Percentiles rank a stretch among this genome's conserved stretches.
Conservation (phyloP, 2,329 filamentous ascomycete genomes). For the Neocucurbitaria cava region DNA sequence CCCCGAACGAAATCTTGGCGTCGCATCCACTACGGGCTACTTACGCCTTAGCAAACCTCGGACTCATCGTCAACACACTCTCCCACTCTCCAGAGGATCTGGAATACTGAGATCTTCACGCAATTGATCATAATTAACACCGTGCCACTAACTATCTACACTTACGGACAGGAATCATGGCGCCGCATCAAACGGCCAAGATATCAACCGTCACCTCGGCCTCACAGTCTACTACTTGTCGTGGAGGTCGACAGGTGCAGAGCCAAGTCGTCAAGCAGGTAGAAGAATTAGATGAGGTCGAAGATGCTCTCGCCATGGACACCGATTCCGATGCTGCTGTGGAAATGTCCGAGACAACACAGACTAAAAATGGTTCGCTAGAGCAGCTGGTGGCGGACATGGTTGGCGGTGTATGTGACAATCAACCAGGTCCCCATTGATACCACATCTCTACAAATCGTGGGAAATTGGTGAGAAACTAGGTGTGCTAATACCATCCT, state of each 20-base stretch:
- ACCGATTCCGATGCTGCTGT: conserved; percentile 1
- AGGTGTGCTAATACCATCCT: background rate
- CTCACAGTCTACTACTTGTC: conserved; percentile 10
- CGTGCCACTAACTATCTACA: conserved; percentile 21
- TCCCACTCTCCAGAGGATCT: too few species aligned
- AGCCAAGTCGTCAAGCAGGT: conserved; percentile 6
- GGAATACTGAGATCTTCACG: too few species aligned
- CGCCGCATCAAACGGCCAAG: conserved; percentile 16
- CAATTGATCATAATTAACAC: conserved; percentile 3
- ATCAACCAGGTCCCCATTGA: background rate
- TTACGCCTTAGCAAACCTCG: too few species aligned
- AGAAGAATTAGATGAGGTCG: conserved; percentile 10
- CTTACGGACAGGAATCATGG: conserved; percentile 23
- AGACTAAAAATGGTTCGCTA: conserved; percentile 11
- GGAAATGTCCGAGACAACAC: conserved; percentile 10
- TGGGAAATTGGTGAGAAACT: too few species aligned
- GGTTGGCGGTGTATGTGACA: conserved; percentile 30
- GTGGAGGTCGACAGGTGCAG: conserved; percentile 10
- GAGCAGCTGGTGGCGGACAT: conserved; percentile 28
- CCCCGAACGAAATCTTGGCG: conserved; percentile 41
- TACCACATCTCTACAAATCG: background rate
- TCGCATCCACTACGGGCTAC: too few species aligned
- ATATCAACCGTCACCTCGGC: conserved; percentile 9
- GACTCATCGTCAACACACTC: too few species aligned
- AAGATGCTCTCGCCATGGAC: conserved; percentile 5